Percentiles rank a stretch among this genome's conserved stretches.
Evolutionary conservation across 345 rosid species (phyloP).

Genomic region (Hevea brasiliensis): DNA sequence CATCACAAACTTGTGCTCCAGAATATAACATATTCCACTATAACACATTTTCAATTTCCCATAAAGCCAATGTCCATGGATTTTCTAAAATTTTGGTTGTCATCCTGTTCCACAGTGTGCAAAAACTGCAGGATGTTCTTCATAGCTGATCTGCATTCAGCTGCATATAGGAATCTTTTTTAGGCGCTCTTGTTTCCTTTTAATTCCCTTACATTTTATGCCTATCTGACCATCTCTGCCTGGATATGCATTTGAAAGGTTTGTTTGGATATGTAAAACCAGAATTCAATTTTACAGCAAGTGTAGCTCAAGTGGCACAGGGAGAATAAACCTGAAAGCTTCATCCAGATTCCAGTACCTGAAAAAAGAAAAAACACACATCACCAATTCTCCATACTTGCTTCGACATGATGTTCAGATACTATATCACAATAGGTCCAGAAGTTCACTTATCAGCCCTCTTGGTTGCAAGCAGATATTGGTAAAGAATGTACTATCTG

Average conservation of each 20-base stretch:
- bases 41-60: constrained; percentile 29
- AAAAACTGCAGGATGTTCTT: too few relatives aligned
- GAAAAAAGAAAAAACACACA: constrained; percentile 42
- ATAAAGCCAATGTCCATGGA: constrained; percentile 38
- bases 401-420: constrained; percentile 23
- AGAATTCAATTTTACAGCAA: background rate
- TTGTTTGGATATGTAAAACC: background rate
- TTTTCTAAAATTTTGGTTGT: constrained; percentile 33
- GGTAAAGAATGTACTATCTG: constrained; percentile 53
- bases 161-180: too few relatives aligned
- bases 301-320: background rate
- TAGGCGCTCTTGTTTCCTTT: too few relatives aligned
- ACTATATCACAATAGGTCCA: constrained; percentile 39
- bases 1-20: background rate
- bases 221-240: background rate
- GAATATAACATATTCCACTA: background rate
- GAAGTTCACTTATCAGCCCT: constrained; percentile 42
- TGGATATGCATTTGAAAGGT: background rate
- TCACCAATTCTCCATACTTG: constrained; percentile 54
- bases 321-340: constrained; percentile 35
- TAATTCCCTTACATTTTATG: too few relatives aligned
- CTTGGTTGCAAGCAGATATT: constrained; percentile 41
- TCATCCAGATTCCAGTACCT: constrained; percentile 40
- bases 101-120: constrained; percentile 23
- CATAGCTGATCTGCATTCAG: too few relatives aligned